Conservation (phyloP, 2,329 filamentous ascomycete genomes). For the Alternaria consortialis region DNA sequence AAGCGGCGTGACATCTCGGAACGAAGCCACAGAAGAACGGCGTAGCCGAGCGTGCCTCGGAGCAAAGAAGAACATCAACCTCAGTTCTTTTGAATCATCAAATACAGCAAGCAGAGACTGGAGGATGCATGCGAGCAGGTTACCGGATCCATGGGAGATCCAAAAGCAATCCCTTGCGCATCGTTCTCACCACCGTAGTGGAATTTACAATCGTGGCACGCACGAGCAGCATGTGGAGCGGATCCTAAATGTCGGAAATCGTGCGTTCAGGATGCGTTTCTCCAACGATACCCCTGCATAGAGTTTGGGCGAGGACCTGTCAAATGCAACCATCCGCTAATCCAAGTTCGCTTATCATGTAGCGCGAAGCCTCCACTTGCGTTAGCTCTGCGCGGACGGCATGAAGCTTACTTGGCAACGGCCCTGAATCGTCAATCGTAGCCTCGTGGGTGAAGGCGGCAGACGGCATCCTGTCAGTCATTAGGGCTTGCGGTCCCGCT, state of each 20-base stretch:
- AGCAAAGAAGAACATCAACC: not conserved
- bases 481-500: slow-evolving; percentile 11
- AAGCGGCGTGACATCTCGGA: not conserved
- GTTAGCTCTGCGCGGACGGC: slow-evolving; percentile 9
- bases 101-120: not conserved
- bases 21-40: not conserved
- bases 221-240: slow-evolving; percentile 1
- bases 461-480: slow-evolving; percentile 9
- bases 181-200: not conserved
- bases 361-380: slow-evolving; percentile 9
- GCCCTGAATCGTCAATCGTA: slow-evolving; percentile 9
- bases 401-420: slow-evolving; percentile 16
- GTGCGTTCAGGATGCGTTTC: not conserved
- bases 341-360: slow-evolving; percentile 6
- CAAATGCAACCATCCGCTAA: slow-evolving; percentile 12
- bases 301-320: slow-evolving; percentile 14
- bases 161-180: not conserved
- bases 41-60: not conserved
- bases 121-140: not conserved
- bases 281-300: not conserved
- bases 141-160: not conserved
- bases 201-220: not conserved
- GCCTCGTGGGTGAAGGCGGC: slow-evolving; percentile 3
- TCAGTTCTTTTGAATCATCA: not conserved
- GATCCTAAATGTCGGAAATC: slow-evolving; percentile 1